Conservation (phyloP, 257 asterid genomes). For the Capsicum baccatum region DNA sequence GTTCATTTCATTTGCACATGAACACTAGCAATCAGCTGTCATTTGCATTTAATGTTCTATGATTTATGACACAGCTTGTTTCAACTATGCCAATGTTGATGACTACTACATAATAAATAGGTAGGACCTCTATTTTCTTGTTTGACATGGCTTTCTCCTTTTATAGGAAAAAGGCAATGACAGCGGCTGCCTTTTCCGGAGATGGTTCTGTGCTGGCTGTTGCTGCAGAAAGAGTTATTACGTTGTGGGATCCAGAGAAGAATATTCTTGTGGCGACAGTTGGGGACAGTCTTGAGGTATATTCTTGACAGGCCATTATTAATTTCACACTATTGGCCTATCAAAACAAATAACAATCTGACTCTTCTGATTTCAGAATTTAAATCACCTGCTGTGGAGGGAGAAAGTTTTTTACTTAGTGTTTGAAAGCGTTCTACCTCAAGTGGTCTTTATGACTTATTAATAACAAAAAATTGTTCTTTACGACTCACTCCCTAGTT, state of each 20-base stretch:
- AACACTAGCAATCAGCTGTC: not conserved
- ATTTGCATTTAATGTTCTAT: constrained; percentile 18
- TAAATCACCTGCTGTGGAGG: not conserved
- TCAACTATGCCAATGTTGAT: not conserved
- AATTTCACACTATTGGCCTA: not conserved
- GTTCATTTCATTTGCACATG: constrained; percentile 6
- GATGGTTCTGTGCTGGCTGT: constrained; percentile 96
- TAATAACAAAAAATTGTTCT: not conserved
- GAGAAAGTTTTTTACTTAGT: not conserved
- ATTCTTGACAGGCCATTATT: constrained; percentile 21
- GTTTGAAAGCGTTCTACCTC: not conserved
- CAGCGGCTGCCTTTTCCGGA: constrained; percentile 77
- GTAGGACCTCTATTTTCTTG: not conserved
- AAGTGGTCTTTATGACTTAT: not conserved
- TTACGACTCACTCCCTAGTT: not conserved
- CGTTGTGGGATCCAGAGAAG: constrained; percentile 93
- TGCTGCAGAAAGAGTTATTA: constrained; percentile 85
- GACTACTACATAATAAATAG: not conserved
- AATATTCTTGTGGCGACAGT: constrained; percentile 77
- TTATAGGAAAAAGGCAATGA: constrained; percentile 86
- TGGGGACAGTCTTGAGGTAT: constrained; percentile 82
- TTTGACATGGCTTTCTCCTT: not conserved
- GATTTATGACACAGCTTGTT: not conserved
- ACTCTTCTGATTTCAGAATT: not conserved
- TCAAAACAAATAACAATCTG: not conserved